Evolutionary conservation across 192 early-diverging fungal genomes (phyloP).

Genomic region (Mortierella hygrophila): DNA sequence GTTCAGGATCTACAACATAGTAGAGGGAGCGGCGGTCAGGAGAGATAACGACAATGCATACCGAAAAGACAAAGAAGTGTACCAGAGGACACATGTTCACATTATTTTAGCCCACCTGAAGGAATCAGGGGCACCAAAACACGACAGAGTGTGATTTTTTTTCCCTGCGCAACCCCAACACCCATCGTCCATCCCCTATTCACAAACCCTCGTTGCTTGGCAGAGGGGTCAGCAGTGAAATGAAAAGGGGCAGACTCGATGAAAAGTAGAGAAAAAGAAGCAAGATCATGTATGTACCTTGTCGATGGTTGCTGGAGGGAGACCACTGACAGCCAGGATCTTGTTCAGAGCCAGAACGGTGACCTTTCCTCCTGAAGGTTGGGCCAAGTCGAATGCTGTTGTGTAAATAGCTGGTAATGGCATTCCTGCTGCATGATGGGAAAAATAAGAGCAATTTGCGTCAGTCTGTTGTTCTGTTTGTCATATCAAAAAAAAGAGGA

Average conservation of each 20-base stretch:
- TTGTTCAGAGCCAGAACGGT: constrained; percentile 59
- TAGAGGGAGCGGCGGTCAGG: neutral
- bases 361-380: constrained; percentile 58
- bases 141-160: neutral
- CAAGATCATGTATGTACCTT: constrained; percentile 43
- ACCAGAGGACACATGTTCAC: constrained; percentile 5
- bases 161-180: neutral
- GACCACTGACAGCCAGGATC: constrained; percentile 56
- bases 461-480: neutral
- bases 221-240: neutral
- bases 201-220: neutral
- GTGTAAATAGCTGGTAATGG: constrained; percentile 61
- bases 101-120: constrained; percentile 9
- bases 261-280: neutral
- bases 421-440: constrained; percentile 19
- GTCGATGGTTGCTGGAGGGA: constrained; percentile 58
- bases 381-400: constrained; percentile 58
- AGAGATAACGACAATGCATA: neutral
- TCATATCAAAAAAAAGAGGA: neutral
- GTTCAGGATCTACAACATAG: constrained; percentile 61
- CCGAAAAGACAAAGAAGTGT: neutral
- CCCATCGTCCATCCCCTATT: neutral
- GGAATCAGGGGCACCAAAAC: constrained; percentile 7
- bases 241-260: neutral
- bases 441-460: neutral